Evolutionary conservation across 495 filamentous ascomycete genomes (phyloP), one percentile per base, ranked within the genome.

Genomic region (Aspergillus cavernicola): DNA sequence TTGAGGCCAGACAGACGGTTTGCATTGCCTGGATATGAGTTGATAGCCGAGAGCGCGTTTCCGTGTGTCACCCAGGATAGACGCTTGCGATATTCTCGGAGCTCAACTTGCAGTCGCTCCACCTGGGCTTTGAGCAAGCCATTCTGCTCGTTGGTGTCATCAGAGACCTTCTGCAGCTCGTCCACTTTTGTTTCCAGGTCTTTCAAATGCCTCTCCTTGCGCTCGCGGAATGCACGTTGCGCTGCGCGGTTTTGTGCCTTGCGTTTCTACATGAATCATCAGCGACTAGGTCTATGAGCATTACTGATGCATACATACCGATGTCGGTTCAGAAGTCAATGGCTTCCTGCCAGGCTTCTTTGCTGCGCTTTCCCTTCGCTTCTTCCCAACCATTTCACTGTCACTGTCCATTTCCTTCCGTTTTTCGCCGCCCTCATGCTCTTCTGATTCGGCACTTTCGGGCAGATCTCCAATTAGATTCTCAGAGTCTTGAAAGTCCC

Each of bases 301-400:
- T 12, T 13, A 13, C 32, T n/a, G 2, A 5, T n/a, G 11, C 1
- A 36, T 52, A 57, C 90, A 76, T 85, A 97, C 92, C 56, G 93
- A 93, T 52, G 90, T 97, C 10, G 93, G 93, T 58, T 99, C 93
- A 32, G 88, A 90, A 41, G 88, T 97, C 62, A 99, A 74, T 16
- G 92, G 93, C 78, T 99, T 99, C 52, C 93, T 82, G 36, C 93
- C 93, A 2, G 95, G 95, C 68, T 96, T 98, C 81, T 97, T 97
- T 8, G 88, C 83, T 49, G 80, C 70, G 48, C 85, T 80, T 66
- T 96, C 90, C 57, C 89, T 75, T 40, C 90, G 77, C 74, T 97
- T 96, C 53, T 85, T 85, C 7, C 83, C 83, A 28, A 76, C 80
- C 22, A 83, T 83, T 6, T 86, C 85, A 9, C 81, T 86, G 18